Evolutionary conservation across 495 filamentous ascomycete species (phyloP).

Genomic region (Podospora pseudopauciseta): DNA sequence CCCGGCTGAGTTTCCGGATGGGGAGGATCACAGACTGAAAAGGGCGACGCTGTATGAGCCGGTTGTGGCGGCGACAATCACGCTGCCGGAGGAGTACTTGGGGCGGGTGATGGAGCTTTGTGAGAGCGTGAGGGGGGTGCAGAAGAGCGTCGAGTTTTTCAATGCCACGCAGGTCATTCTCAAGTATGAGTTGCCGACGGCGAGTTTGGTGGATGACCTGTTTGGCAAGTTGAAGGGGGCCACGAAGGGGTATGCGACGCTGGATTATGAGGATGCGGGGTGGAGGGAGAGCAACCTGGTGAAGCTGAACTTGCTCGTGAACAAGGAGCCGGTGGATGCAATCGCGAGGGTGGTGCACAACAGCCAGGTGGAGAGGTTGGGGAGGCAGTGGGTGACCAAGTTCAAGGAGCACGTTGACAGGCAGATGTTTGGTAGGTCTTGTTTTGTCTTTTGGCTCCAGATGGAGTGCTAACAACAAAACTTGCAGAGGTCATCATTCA

Average conservation of each 20-base stretch:
- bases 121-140: conserved; percentile 81
- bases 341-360: conserved; percentile 84
- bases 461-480: not conserved
- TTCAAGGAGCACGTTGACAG: conserved; percentile 96
- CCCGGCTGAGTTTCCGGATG: conserved; percentile 80
- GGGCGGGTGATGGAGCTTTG: conserved; percentile 94
- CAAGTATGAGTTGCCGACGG: conserved; percentile 83
- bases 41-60: conserved; percentile 70
- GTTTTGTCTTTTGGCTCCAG: not conserved
- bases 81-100: conserved; percentile 87
- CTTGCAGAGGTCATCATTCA: conserved; percentile 81
- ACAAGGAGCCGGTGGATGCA: conserved; percentile 87
- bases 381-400: conserved; percentile 84
- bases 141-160: conserved; percentile 84
- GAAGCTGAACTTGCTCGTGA: conserved; percentile 90
- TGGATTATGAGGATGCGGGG: conserved; percentile 94
- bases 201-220: conserved; percentile 91
- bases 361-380: conserved; percentile 71
- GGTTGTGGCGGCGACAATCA: conserved; percentile 80
- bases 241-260: conserved; percentile 69
- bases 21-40: conserved; percentile 54
- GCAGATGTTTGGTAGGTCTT: conserved; percentile 67
- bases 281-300: conserved; percentile 77
- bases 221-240: conserved; percentile 94
- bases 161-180: conserved; percentile 92